Conservation (phyloP, 257 asterid genomes). For the Orobanche coerulescens region DNA sequence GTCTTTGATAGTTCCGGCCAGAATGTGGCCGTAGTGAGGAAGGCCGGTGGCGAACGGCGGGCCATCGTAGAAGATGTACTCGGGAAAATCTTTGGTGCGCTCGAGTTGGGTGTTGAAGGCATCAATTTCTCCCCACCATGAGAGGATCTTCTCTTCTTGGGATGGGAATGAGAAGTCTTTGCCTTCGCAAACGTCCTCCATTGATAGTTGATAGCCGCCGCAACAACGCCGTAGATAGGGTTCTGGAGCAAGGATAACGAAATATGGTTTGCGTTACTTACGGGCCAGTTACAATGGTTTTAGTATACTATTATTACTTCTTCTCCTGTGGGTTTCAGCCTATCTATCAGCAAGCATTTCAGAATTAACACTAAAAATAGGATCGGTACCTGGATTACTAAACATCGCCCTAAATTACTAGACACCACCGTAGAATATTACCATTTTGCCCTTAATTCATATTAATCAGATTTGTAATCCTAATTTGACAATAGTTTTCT, state of each 20-base stretch:
- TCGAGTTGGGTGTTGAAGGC: conserved; percentile 85
- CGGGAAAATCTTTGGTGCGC: conserved; percentile 58
- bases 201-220: conserved; percentile 27
- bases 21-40: conserved; percentile 92
- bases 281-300: background rate
- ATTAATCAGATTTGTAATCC: too few species aligned
- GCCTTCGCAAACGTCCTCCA: conserved; percentile 95
- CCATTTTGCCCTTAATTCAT: too few species aligned
- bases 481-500: too few species aligned
- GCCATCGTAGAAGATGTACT: conserved; percentile 88
- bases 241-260: conserved; percentile 23
- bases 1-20: conserved; percentile 93
- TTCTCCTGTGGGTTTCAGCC: too few species aligned
- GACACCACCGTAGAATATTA: too few species aligned
- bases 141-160: conserved; percentile 62
- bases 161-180: conserved; percentile 80
- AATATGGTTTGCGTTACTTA: conserved; percentile 7
- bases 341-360: too few species aligned
- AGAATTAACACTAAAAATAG: too few species aligned
- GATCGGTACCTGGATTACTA: too few species aligned
- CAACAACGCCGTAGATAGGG: conserved; percentile 27
- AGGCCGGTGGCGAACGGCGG: conserved; percentile 99
- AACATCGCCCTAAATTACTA: too few species aligned
- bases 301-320: too few species aligned
- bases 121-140: conserved; percentile 58